Evolutionary conservation across 345 rosid species (phyloP), one percentile per base, ranked within the genome.

Genomic region (Theobroma cacao): DNA sequence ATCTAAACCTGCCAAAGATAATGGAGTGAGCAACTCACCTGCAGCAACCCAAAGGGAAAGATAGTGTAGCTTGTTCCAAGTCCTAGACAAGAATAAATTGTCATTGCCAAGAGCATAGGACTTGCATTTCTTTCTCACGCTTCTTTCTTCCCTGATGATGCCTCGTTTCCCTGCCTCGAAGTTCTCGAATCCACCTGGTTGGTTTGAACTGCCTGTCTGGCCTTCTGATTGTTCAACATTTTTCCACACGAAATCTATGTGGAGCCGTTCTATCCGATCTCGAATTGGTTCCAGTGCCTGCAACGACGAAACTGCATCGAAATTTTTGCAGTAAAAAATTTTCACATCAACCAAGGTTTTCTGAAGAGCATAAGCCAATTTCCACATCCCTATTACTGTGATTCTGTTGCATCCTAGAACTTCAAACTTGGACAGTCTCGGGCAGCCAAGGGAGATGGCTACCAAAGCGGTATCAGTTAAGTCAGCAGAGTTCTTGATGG

Each of bases 11-110:
- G 77, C 69, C n/a, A 22, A 52, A 0, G 75, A 31, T 58, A 86
- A 68, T n/a, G 82, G 84, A 59, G 50, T 77, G 47, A 84, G 22
- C 17, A 72, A 65, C 33, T 84, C 89, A 24, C 84, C 86, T 1
- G 72, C 83, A 60, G 74, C 75, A 45, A 86, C 77, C 89, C 89
- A 79, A 24, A 82, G 76, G 13, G 87, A 82, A 22, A 86, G 85
- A 50, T 58, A 33, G 17, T 47, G 58, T 18, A 86, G 75, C 63
- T 75, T 80, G 6, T 59, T 47, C 89, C 89, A 86, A 7, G 81
- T 61, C 43, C 78, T 71, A 47, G 28, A 20, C 14, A 36, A 28
- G n/a, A 66, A 61, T 47, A 75, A 78, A 40, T 59, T 62, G 4
- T 33, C 52, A 24, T 71, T 24, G 43, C 6, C 82, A 80, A 17